phyloP scores from a whole-genome alignment of 441 rosid genomes.

The Croton laevigatus region DNA sequence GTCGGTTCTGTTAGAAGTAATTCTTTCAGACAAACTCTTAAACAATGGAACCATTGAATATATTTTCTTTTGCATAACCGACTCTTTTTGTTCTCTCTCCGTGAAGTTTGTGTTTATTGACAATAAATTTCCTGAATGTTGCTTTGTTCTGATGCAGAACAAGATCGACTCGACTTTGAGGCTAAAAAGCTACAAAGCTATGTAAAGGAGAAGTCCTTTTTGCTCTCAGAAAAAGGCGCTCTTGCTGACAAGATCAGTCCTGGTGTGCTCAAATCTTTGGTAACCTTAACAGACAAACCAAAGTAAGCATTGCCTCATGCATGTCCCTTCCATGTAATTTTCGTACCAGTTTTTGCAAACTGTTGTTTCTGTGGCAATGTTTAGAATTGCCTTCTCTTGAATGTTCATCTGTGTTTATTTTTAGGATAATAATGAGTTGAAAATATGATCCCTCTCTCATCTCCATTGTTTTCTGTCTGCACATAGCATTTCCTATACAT shows the following conservation, averaged over 20 bases:
- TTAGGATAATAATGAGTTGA: no score
- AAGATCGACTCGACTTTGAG: constrained; percentile 52
- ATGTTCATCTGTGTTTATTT: background rate
- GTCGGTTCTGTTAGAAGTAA: no score
- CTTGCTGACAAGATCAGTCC: constrained; percentile 73
- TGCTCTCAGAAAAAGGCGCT: constrained; percentile 64
- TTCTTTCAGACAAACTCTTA: no score
- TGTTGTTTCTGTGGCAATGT: background rate
- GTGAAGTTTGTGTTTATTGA: no score
- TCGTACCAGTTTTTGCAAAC: background rate
- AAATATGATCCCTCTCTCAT: no score
- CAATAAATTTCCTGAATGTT: constrained; percentile 1
- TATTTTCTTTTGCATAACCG: background rate
- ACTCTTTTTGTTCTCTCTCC: background rate
- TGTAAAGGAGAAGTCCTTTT: constrained; percentile 66
- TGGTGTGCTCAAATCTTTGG: constrained; percentile 58
- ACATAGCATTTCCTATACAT: no score
- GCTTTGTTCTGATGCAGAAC: constrained; percentile 40
- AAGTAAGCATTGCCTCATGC: constrained; percentile 29
- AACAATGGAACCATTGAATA: background rate
- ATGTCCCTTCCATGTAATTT: no score
- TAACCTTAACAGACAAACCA: constrained; percentile 55
- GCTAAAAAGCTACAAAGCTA: constrained; percentile 68
- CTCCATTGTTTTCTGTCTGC: no score
- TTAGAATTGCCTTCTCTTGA: background rate